Conservation (phyloP, 352 stramenopile genomes). For the Globisporangium lucens region DNA sequence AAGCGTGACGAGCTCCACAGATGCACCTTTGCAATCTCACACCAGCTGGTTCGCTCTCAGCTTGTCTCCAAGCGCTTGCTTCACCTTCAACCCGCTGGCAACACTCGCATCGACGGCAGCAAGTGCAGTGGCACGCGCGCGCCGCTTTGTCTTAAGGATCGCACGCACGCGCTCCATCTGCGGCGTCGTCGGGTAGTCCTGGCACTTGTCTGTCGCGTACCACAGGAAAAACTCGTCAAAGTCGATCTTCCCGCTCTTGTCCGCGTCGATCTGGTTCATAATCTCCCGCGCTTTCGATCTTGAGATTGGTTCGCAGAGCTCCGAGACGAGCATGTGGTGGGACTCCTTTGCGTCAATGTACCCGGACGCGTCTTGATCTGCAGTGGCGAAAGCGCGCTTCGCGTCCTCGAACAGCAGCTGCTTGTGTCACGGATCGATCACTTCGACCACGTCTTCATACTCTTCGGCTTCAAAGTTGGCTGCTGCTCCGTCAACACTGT, state of each 20-base stretch:
- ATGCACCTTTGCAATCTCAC: constrained; percentile 29
- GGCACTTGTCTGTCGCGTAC: constrained; percentile 48
- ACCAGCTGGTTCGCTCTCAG: constrained; percentile 26
- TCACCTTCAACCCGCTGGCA: constrained; percentile 16
- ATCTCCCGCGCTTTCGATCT: constrained; percentile 26
- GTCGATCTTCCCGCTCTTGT: constrained; percentile 42
- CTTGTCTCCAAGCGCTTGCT: constrained; percentile 20
- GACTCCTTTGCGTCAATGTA: constrained; percentile 38
- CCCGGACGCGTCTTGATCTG: constrained; percentile 33
- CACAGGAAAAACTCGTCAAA: constrained; percentile 52
- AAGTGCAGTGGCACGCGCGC: constrained; percentile 21
- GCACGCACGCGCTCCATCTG: constrained; percentile 33
- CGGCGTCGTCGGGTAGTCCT: constrained; percentile 32
- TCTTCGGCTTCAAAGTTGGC: constrained; percentile 14
- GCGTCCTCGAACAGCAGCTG: constrained; percentile 32
- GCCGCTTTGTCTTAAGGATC: constrained; percentile 31
- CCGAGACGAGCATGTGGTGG: constrained; percentile 26
- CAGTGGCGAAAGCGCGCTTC: constrained; percentile 27
- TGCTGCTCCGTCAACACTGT: neutral
- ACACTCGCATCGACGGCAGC: constrained; percentile 22
- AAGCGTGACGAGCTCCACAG: constrained; percentile 32
- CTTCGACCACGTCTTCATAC: constrained; percentile 32
- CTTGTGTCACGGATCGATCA: constrained; percentile 38
- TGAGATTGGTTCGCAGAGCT: constrained; percentile 44
- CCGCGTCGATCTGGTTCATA: constrained; percentile 33